These are phyloP conservation scores for Sclerotinia subarctica DNA, from an alignment of 2,329 filamentous ascomycete genomes.

Conservation along the genomic window DNA sequence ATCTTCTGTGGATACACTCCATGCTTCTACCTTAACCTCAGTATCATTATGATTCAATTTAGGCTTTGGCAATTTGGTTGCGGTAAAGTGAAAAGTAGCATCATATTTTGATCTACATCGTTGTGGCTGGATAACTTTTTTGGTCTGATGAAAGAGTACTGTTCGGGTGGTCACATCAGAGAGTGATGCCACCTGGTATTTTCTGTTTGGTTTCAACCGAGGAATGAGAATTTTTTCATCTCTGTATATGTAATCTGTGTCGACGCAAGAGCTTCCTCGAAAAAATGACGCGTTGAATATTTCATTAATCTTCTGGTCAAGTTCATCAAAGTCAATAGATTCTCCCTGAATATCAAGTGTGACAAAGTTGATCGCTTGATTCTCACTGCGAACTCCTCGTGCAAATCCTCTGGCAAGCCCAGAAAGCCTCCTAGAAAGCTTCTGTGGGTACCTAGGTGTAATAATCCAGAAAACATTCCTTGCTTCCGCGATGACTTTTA, in stretches of 20 bases:
- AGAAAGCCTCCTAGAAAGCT: neutral
- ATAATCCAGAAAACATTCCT: neutral
- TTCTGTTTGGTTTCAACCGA: neutral
- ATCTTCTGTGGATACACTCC: slow-evolving; percentile 36
- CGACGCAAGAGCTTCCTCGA: neutral
- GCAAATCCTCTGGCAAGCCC: slow-evolving; percentile 3
- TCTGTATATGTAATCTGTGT: neutral
- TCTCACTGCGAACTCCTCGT: neutral
- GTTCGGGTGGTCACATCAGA: neutral
- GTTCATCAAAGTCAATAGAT: neutral
- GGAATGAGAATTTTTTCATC: neutral
- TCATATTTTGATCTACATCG: neutral
- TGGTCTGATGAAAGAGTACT: neutral
- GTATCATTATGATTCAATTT: neutral
- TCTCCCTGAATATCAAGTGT: slow-evolving; percentile 5
- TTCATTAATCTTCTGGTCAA: neutral
- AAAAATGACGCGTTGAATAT: neutral
- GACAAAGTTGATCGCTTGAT: neutral
- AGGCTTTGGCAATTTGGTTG: neutral
- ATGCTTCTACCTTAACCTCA: slow-evolving; percentile 22
- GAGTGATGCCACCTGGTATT: neutral
- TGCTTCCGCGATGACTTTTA: neutral
- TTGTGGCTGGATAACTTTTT: neutral
- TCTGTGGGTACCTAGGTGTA: neutral
- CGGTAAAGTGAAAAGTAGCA: neutral